Conservation (phyloP, 2,329 filamentous ascomycete species). For the Pseudocercospora crystallina region DNA sequence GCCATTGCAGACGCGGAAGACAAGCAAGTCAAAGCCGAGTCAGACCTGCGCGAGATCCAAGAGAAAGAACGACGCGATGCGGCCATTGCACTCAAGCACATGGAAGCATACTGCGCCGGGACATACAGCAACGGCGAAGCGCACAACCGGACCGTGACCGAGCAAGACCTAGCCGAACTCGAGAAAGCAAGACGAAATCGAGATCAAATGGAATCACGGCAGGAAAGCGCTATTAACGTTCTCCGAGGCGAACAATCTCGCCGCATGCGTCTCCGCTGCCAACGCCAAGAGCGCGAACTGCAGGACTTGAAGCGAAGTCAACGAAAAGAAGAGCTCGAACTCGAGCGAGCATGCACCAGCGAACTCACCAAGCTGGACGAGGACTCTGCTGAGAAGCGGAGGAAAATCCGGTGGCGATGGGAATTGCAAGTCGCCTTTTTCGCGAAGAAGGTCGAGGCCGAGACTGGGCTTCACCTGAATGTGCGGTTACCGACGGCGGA, state of each 20-base stretch:
- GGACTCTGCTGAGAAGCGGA: conserved; percentile 35
- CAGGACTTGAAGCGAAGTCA: conserved; percentile 36
- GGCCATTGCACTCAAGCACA: conserved; percentile 47
- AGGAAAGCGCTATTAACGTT: conserved; percentile 49
- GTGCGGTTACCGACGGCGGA: conserved; percentile 16
- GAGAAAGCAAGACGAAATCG: conserved; percentile 41
- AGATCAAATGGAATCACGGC: conserved; percentile 42
- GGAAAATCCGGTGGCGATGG: conserved; percentile 38
- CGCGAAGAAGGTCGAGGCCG: conserved; percentile 30
- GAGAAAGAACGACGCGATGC: conserved; percentile 44
- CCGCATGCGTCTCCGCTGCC: conserved; percentile 36
- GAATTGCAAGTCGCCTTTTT: conserved; percentile 42
- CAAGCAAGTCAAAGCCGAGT: conserved; percentile 44
- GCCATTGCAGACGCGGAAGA: conserved; percentile 46
- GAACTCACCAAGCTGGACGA: conserved; percentile 23
- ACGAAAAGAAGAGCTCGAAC: conserved; percentile 35
- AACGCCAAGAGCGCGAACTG: conserved; percentile 43
- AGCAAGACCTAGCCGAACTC: conserved; percentile 45
- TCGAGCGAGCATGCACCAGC: conserved; percentile 32
- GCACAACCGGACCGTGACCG: conserved; percentile 42
- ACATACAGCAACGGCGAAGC: conserved; percentile 31
- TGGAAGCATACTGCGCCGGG: conserved; percentile 50
- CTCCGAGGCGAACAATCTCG: conserved; percentile 46
- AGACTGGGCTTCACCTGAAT: conserved; percentile 9
- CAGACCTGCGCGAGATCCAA: conserved; percentile 43